Conservation (phyloP, 1,284 basidiomycete species). For the Rhizopogon parksii region DNA sequence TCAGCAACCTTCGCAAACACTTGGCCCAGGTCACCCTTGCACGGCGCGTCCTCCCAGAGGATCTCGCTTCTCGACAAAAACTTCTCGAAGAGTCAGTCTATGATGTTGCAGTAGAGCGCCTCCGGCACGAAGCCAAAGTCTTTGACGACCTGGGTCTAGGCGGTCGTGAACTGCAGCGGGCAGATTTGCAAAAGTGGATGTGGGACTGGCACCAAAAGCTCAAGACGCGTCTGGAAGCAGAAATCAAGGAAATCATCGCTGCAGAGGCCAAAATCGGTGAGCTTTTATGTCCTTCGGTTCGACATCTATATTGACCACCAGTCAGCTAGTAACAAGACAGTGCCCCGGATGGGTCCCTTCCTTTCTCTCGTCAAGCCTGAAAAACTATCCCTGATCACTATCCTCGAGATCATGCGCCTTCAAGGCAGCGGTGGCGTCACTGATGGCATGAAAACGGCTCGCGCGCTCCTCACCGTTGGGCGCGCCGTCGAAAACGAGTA, state of each 20-base stretch:
- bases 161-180: constrained; percentile 42
- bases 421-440: constrained; percentile 71
- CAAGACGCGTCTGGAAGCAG: constrained; percentile 43
- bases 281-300: constrained; percentile 1
- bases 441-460: constrained; percentile 88
- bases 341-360: constrained; percentile 48
- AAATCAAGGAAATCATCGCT: constrained; percentile 46
- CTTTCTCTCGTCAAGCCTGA: constrained; percentile 70
- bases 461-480: constrained; percentile 79
- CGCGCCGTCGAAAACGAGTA: constrained; percentile 85
- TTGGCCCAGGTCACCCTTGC: constrained; percentile 58
- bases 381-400: constrained; percentile 83
- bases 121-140: constrained; percentile 58
- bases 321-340: constrained; percentile 4
- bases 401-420: constrained; percentile 86
- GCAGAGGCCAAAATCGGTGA: constrained; percentile 30
- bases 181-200: constrained; percentile 75
- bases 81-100: constrained; percentile 81
- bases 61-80: constrained; percentile 71
- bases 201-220: constrained; percentile 80
- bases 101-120: constrained; percentile 71
- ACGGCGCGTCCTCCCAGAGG: constrained; percentile 56
- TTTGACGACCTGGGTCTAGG: constrained; percentile 55
- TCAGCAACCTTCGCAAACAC: constrained; percentile 60
- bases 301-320: not conserved